These are phyloP conservation scores for Dispira simplex DNA, from an alignment of 192 early-diverging fungal genomes.

Conservation along the genomic window DNA sequence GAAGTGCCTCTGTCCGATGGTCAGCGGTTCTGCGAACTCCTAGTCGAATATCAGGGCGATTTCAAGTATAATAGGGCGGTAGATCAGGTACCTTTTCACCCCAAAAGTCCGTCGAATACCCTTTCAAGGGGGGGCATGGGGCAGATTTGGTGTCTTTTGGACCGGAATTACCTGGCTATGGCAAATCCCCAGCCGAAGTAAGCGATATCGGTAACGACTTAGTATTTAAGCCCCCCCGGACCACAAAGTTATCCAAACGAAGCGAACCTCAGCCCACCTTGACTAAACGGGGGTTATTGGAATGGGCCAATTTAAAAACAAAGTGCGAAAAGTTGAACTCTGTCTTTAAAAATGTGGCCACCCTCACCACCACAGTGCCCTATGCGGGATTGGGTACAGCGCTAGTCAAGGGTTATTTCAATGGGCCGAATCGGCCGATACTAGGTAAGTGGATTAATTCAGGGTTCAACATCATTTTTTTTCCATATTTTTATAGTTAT, in stretches of 20 bases:
- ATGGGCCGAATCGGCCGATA: constrained; percentile 36
- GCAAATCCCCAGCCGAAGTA: no score
- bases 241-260: no score
- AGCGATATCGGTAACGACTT: not conserved
- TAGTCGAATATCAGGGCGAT: not conserved
- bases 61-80: constrained; percentile 3
- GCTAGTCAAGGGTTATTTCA: constrained; percentile 50
- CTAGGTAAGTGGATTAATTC: constrained; percentile 18
- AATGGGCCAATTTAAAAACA: not conserved
- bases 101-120: no score
- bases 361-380: constrained; percentile 2
- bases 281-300: not conserved
- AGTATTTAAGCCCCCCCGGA: not conserved
- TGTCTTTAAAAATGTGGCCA: not conserved
- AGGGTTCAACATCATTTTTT: no score
- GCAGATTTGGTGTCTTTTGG: no score
- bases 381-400: constrained; percentile 52
- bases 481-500: no score
- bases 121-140: no score
- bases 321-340: not conserved
- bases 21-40: not conserved
- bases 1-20: not conserved
- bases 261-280: no score
- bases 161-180: no score
- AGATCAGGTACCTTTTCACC: no score